phyloP scores from a whole-genome alignment of 108 stramenopile genomes.

The Pseudonitzschia delicatissima region DNA sequence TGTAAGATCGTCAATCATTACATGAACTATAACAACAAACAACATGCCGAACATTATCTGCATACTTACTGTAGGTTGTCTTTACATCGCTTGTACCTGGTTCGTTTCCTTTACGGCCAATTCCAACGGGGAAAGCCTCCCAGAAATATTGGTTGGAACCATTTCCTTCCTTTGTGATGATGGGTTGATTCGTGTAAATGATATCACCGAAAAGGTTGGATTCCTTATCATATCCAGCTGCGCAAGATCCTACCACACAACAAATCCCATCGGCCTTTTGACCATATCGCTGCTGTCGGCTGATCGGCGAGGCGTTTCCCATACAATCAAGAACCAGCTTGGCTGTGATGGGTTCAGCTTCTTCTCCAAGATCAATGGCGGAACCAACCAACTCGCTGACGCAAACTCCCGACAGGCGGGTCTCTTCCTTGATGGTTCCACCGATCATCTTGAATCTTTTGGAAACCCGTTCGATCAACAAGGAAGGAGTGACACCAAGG shows the following conservation, averaged over 20 bases:
- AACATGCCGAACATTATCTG: background rate
- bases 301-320: slow-evolving; percentile 91
- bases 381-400: slow-evolving; percentile 66
- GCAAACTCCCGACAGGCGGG: slow-evolving; percentile 65
- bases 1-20: too few relatives aligned
- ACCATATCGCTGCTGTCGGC: slow-evolving; percentile 78
- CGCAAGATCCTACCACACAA: slow-evolving; percentile 86
- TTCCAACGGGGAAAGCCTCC: slow-evolving; percentile 94
- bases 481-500: slow-evolving; percentile 66
- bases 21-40: background rate
- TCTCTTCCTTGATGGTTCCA: slow-evolving; percentile 59
- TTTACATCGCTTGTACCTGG: slow-evolving; percentile 72
- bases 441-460: slow-evolving; percentile 53
- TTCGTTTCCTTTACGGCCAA: slow-evolving; percentile 58
- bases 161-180: slow-evolving; percentile 41
- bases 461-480: slow-evolving; percentile 57
- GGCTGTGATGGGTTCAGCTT: slow-evolving; percentile 65
- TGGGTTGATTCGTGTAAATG: slow-evolving; percentile 88
- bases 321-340: slow-evolving; percentile 90
- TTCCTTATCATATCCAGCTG: slow-evolving; percentile 74
- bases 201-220: slow-evolving; percentile 86
- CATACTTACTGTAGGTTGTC: slow-evolving; percentile 61
- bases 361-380: slow-evolving; percentile 70
- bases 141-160: slow-evolving; percentile 91
- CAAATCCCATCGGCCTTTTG: slow-evolving; percentile 88